Base-by-base conservation (phyloP, 1,284 basidiomycete species). In the Trichosporon coremiiforme region DNA sequence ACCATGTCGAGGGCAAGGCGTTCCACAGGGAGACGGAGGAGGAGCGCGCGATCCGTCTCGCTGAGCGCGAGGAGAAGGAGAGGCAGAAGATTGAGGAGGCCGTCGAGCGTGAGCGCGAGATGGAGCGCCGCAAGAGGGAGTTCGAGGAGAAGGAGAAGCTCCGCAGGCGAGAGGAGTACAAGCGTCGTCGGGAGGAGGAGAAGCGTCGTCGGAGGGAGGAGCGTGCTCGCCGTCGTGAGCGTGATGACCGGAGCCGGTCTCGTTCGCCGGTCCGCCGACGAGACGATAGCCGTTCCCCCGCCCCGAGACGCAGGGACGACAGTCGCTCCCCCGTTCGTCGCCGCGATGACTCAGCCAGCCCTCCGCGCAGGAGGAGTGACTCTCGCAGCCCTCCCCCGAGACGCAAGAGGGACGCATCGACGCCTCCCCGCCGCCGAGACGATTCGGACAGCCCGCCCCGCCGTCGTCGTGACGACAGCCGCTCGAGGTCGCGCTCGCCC, bases 1-100 rank as follows among this genome's bases (percentile, higher is more conserved):
- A 92, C 78, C 96, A 98, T 75, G 84, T 87, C 7, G 94, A 97
- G 83, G 94, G 95, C 9, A 91, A 93, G 35, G 93, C 94, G 0
- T 96, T 96, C 81, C 90, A 95, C 80, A 87, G 89, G 45, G 94
- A 94, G 80, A 93, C 94, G 75, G 93, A 94, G 75, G 91, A 93
- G 77, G 85, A 88, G 66, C 89, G 87, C 77, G 84, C 88, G 22
- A 87, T 87, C 70, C 78, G 84, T 64, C 69, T 80, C 9, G 82
- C 80, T 0, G 90, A 93, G 79, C 85, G 90, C 17, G 91, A 91
- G 75, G 91, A 93, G 75, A 86, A 87, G 69, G 90, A 91, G 13
- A 84, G 84, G 77, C 86, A 85, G 70, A 86, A 86, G 69, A 88
- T 89, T 33, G 92, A 94, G 76, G 89, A 89, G 15, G 86, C 87